Evolutionary conservation across 345 rosid species (phyloP), one percentile per base, ranked within the genome.

Genomic region (Linum usitatissimum): DNA sequence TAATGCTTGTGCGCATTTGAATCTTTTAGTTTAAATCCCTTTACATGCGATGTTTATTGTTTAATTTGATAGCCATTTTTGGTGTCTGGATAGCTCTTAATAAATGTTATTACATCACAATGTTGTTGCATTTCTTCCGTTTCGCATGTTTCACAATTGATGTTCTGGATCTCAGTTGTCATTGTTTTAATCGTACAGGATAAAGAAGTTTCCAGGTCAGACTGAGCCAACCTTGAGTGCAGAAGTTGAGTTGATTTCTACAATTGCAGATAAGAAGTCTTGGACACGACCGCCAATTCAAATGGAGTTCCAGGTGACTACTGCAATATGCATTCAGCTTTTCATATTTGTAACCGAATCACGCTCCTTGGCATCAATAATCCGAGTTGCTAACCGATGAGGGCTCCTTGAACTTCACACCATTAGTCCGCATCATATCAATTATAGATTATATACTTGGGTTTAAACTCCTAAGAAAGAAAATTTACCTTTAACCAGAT

Each of bases 261-360:
- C 97, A 9, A 88, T 94, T 80, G 62, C 82, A 45, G 99, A 94
- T 66, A 94, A 94, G 85, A 90, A 88, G 79, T 84, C 97, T 62
- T 86, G 89, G 88, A 94, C 97, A 58, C 84, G 85, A 69, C 99
- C 99, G 62, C 99, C 97, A 9, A 90, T 94, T 70, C 97, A 94
- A 75, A 94, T 90, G 97, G 99, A 94, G 69, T 94, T 94, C 69
- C 97, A 94, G 94, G 97, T 90, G 69, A 64, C 18, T 75, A 58
- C 55, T 65, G 49, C 48, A 53, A 70, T 53, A 54, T 65, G 10
- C 34, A 1, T 65, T 21, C 31, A 8, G 38, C 38, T 7, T 34
- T 34, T 34, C 9, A 6, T 57, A 4, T 4, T 20, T 19, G 60
- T 57, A 4, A 18, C 60, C 34, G 6, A 14, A 57, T 12, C 17